These are phyloP conservation scores for Escovopsis sp. DNA, from an alignment of 2,329 filamentous ascomycete genomes.

Conservation along the genomic window DNA sequence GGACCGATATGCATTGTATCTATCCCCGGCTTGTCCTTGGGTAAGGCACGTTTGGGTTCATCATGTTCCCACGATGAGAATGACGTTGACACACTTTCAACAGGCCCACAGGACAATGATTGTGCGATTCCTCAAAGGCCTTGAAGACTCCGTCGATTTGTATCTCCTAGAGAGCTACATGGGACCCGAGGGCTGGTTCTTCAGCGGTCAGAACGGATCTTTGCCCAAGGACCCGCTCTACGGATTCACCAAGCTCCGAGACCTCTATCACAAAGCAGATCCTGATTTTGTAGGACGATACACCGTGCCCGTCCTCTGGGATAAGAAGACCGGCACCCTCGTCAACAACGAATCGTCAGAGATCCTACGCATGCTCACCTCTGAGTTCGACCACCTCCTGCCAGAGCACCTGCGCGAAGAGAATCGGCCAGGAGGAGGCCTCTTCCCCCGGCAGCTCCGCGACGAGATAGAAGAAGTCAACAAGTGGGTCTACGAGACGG, in stretches of 20 bases:
- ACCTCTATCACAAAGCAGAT: slow-evolving; percentile 57
- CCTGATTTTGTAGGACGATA: slow-evolving; percentile 54
- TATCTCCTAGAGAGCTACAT: slow-evolving; percentile 58
- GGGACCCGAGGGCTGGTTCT: slow-evolving; percentile 41
- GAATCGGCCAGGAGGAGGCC: slow-evolving; percentile 33
- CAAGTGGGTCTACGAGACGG: slow-evolving; percentile 46
- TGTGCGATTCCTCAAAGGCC: slow-evolving; percentile 55
- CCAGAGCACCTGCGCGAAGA: slow-evolving; percentile 36
- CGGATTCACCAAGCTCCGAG: slow-evolving; percentile 49
- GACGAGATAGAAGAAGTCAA: slow-evolving; percentile 50
- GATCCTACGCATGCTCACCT: slow-evolving; percentile 73
- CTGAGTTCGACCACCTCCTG: slow-evolving; percentile 51
- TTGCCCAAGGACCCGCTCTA: slow-evolving; percentile 46
- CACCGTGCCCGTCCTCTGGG: slow-evolving; percentile 61
- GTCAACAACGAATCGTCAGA: slow-evolving; percentile 76
- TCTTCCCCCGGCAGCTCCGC: slow-evolving; percentile 40
- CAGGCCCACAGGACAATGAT: slow-evolving; percentile 61
- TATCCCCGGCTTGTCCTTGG: slow-evolving; percentile 49
- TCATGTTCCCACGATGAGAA: too few species aligned
- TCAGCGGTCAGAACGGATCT: slow-evolving; percentile 28
- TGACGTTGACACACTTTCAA: background rate
- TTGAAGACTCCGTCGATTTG: slow-evolving; percentile 53
- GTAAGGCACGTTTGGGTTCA: slow-evolving; percentile 18
- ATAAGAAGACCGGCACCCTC: slow-evolving; percentile 52
- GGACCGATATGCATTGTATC: slow-evolving; percentile 46